Base-by-base conservation (phyloP, 805 yeast species). In the Candida ulmi region DNA sequence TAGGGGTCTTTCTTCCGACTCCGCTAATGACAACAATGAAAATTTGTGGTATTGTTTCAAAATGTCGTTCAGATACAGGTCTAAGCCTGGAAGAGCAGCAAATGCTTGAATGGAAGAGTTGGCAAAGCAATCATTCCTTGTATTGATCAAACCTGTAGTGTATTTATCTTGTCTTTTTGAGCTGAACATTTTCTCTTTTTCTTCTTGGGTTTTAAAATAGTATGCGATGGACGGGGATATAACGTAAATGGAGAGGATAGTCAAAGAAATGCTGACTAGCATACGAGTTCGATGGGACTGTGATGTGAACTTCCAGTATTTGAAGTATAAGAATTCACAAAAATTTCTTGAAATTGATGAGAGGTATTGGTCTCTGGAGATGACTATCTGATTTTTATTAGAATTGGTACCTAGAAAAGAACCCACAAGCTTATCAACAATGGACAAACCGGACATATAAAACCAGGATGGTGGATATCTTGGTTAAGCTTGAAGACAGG, bases 41-140 rank as follows among this genome's bases (percentile, higher is more conserved):
- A 54, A 42, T 1, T 46, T 35, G 16, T 43, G 31, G 29, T 52
- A 50, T 36, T 55, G 56, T 26, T 51, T 53, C 15, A 58, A 37
- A 21, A 60, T 41, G 26, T 52, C 62, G 37, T 59, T 78, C 44
- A 84, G 57, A 50, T 85, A 84, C 4, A 61, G 64, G 28, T 80
- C 75, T 36, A 85, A 54, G 0, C 72, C 71, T 1, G 85, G 80
- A 15, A 82, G 56, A 0, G 88, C 63, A 15, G 81, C 74, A 39
- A 84, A 69, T 0, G 90, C 93, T 58, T 91, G 99, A 16, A 93
- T 54, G 1, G 90, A 80, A 8, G 95, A 76, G 55, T 93, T 91
- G 44, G 96, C 96, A 65, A 87, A 91, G 60, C 99, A 91, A 58
- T 88, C 96, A 48, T 87, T 86, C 43, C 90, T 74, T 46, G 80